These are phyloP conservation scores for Aspergillus baeticus DNA, from an alignment of 495 filamentous ascomycete genomes.

Conservation along the genomic window DNA sequence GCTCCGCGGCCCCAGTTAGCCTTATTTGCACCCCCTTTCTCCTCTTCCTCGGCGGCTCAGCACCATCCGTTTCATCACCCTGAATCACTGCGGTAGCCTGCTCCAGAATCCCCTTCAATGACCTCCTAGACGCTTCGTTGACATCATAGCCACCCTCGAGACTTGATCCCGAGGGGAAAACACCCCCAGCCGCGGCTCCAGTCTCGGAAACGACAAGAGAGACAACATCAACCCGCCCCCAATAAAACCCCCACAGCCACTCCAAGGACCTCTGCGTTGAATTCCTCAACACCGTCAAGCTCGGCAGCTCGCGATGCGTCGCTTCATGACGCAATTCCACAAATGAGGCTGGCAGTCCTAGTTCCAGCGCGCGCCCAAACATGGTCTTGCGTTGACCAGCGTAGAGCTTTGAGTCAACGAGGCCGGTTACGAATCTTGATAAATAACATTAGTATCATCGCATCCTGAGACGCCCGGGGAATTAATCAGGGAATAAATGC, in stretches of 20 bases:
- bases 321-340: slow-evolving; percentile 89
- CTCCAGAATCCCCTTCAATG: slow-evolving; percentile 21
- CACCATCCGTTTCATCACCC: slow-evolving; percentile 1
- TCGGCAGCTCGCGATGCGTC: slow-evolving; percentile 83
- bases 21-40: slow-evolving; percentile 29
- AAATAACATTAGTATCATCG: background rate
- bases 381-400: slow-evolving; percentile 65
- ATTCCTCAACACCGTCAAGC: slow-evolving; percentile 64
- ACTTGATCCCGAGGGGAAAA: background rate
- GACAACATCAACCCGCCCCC: slow-evolving; percentile 44
- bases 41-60: slow-evolving; percentile 31
- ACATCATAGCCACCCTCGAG: slow-evolving; percentile 14
- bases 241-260: slow-evolving; percentile 91
- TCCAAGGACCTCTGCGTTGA: slow-evolving; percentile 65
- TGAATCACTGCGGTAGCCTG: slow-evolving; percentile 16
- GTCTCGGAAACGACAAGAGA: background rate
- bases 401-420: slow-evolving; percentile 73
- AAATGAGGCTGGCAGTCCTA: slow-evolving; percentile 78
- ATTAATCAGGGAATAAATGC: background rate
- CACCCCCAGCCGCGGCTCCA: background rate
- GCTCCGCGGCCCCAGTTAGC: slow-evolving; percentile 23
- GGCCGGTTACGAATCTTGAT: slow-evolving; percentile 84
- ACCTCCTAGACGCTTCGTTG: slow-evolving; percentile 15
- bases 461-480: too few relatives aligned
- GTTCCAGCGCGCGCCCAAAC: slow-evolving; percentile 73